Evolutionary conservation across 179 eudicot species (phyloP), one percentile per base, ranked within the genome.

Genomic region (Nepenthes alata): DNA sequence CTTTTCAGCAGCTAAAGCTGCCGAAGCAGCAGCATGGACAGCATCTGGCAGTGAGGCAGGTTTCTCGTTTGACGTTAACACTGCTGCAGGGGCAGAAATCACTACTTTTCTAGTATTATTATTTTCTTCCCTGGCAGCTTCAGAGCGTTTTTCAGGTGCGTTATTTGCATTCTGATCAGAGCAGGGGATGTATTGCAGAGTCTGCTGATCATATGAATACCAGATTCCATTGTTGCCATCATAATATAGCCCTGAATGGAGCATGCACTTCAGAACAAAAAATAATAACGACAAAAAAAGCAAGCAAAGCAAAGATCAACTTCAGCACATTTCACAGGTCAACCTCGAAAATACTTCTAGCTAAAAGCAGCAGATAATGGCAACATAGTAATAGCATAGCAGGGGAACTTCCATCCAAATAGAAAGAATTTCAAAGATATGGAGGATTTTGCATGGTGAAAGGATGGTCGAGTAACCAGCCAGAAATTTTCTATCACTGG

Each of bases 61-160:
- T 66, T 86, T 93, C 65, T 89, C 95, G 55, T 58, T 79, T 38
- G 89, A 77, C 39, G 85, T 76, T 67, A 80, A 72, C 2, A 96
- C 89, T 53, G 95, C 93, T 55, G 98, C 98, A 67, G 96, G 96
- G 58, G 96, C 98, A 75, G 98, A 93, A 41, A 93, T 93, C 38
- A 93, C 85, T 10, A 81, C 87, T 74, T 89, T 93, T 68, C 77
- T 81, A 64, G 60, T 57, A 44, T 71, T 75, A 45, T 74, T 75
- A 68, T 66, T 83, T 69, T 83, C 93, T 64, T 87, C 35, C 79
- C 85, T 91, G 5, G 80, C 61, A 64, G 74, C 47, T 61, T 84
- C 96, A 9, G 77, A 67, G 63, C 78, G 83, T 61, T 76, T 81
- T 39, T 72, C 97, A 12, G 74, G 51, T 52, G 75, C 61, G 68